These are phyloP conservation scores for Acacia concinna DNA, from an alignment of 331 rosid genomes.

Conservation along the genomic window DNA sequence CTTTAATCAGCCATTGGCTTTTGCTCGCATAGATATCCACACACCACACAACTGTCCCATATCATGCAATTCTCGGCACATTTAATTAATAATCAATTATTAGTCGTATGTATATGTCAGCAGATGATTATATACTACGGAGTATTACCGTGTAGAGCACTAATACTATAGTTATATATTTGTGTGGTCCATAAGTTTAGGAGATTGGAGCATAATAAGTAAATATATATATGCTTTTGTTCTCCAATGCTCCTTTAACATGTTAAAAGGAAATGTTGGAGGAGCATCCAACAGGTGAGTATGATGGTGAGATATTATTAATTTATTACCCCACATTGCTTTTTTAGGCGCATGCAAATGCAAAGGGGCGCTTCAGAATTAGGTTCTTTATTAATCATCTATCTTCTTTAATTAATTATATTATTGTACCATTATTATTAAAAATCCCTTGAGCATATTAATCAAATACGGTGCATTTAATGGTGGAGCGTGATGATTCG, in stretches of 20 bases:
- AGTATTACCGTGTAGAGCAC: slow-evolving; percentile 19
- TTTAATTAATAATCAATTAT: not conserved
- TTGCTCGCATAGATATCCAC: slow-evolving; percentile 17
- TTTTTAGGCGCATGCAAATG: slow-evolving; percentile 47
- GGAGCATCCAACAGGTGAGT: slow-evolving; percentile 57
- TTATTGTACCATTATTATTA: slow-evolving; percentile 2
- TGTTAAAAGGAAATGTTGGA: slow-evolving; percentile 48
- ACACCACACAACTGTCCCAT: slow-evolving; percentile 8
- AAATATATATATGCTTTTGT: not conserved
- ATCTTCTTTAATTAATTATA: slow-evolving; percentile 1
- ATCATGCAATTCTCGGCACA: not conserved
- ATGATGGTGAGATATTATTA: slow-evolving; percentile 36
- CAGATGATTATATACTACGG: not conserved
- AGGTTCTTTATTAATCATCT: slow-evolving; percentile 40
- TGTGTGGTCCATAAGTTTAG: slow-evolving; percentile 40
- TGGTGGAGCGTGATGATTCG: slow-evolving; percentile 56
- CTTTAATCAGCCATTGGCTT: not conserved
- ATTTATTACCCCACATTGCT: slow-evolving; percentile 7
- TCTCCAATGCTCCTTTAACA: slow-evolving; percentile 30
- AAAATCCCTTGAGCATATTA: not conserved
- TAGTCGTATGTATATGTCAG: not conserved
- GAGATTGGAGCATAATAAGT: slow-evolving; percentile 18
- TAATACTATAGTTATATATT: not conserved
- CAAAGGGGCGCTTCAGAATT: slow-evolving; percentile 2
- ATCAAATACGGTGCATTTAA: not conserved